phyloP scores from a whole-genome alignment of 2,329 filamentous ascomycete genomes.

The Microsporum canis region DNA sequence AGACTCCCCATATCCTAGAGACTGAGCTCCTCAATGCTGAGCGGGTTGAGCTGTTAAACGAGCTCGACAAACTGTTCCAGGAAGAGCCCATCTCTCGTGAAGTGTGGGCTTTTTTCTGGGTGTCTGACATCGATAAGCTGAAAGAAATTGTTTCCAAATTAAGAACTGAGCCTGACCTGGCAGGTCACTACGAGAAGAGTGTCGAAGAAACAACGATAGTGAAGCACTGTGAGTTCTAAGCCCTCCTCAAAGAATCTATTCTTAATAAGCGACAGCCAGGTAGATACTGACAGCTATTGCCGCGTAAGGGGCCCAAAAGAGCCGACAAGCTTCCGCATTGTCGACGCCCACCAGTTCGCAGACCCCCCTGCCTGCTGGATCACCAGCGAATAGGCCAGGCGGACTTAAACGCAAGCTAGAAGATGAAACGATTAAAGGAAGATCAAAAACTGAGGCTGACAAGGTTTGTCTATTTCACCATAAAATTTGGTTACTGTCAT shows the following conservation, averaged over 20 bases:
- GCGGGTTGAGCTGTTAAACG: not conserved
- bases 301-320: not conserved
- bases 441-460: not conserved
- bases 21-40: not conserved
- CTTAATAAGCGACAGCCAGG: not conserved
- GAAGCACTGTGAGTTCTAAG: not conserved
- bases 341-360: not conserved
- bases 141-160: not conserved
- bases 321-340: not conserved
- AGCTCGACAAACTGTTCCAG: not conserved
- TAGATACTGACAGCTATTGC: not conserved
- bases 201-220: not conserved
- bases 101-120: not conserved
- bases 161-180: not conserved
- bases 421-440: not conserved
- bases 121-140: not conserved
- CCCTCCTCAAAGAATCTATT: not conserved
- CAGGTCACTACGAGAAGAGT: not conserved
- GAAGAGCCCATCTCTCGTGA: not conserved
- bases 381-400: not conserved
- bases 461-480: not conserved
- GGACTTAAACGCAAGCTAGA: not conserved
- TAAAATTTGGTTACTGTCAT: not conserved
- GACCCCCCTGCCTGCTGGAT: not conserved
- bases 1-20: not conserved